Evolutionary conservation across 768 basidiomycete genomes (phyloP).

Genomic region (Pleurotus citrinopileatus): DNA sequence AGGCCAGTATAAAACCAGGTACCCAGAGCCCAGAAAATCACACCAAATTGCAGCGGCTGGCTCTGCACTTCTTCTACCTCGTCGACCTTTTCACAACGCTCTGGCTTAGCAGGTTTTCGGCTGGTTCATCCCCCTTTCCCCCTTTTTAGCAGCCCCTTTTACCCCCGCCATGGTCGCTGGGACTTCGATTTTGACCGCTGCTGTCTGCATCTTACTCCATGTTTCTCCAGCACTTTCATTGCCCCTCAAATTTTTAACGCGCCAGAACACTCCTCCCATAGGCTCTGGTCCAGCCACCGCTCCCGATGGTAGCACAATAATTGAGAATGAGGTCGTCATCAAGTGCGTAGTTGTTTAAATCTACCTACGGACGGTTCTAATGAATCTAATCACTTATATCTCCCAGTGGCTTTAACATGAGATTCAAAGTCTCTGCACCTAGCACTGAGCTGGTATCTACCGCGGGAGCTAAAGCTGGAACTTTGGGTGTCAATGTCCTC

Average conservation of each 20-base stretch:
- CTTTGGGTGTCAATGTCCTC: conserved; percentile 23
- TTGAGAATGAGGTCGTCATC: conserved; percentile 23
- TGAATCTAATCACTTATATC: not conserved
- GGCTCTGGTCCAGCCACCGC: conserved; percentile 17
- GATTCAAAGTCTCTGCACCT: conserved; percentile 26
- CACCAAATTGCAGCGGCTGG: too few relatives aligned
- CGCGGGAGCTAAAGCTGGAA: conserved; percentile 13
- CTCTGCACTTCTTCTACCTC: too few relatives aligned
- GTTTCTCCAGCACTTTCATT: not conserved
- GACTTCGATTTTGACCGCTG: not conserved
- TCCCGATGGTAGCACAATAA: conserved; percentile 23
- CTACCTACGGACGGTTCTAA: not conserved
- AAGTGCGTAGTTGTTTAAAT: conserved; percentile 17
- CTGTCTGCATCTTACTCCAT: not conserved
- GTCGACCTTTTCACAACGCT: too few relatives aligned
- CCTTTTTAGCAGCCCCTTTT: not conserved
- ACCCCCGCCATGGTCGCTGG: not conserved
- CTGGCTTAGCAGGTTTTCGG: not conserved
- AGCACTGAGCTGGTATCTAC: conserved; percentile 20
- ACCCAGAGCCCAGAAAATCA: too few relatives aligned
- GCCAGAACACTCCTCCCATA: conserved; percentile 12
- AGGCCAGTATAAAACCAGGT: too few relatives aligned
- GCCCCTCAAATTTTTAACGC: not conserved
- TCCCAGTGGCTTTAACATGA: conserved; percentile 22
- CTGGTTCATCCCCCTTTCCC: not conserved